Conservation (phyloP, 2,329 filamentous ascomycete genomes). For the Pseudocercospora crystallina region DNA sequence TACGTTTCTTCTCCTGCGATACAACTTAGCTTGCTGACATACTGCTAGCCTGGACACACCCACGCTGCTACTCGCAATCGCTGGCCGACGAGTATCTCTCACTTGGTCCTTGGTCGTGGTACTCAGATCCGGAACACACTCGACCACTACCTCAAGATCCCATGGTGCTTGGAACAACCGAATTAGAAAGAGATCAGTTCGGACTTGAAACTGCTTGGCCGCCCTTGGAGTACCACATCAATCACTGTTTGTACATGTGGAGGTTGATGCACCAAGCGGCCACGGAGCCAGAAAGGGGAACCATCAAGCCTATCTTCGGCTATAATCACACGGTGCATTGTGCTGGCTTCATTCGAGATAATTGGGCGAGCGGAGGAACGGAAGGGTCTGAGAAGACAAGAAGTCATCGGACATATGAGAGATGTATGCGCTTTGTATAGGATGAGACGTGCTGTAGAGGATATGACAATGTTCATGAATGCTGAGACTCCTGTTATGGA, state of each 20-base stretch:
- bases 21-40: no score
- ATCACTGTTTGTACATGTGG: constrained; percentile 3
- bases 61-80: background rate
- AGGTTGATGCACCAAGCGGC: constrained; percentile 2
- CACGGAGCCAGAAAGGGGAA: no score
- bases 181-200: background rate
- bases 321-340: constrained; percentile 3
- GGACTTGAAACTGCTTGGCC: background rate
- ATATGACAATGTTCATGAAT: no score
- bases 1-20: no score
- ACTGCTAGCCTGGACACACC: constrained; percentile 1
- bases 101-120: background rate
- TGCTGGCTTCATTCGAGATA: constrained; percentile 2
- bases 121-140: background rate
- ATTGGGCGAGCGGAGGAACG: background rate
- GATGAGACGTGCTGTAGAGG: no score
- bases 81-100: background rate
- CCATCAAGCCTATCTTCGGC: constrained; percentile 1
- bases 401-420: background rate
- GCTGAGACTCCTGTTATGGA: no score
- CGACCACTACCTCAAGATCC: background rate
- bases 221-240: background rate
- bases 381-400: background rate
- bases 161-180: background rate
- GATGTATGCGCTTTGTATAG: background rate